Evolutionary conservation across 805 yeast genomes (phyloP), one percentile per base, ranked within the genome.

Genomic region (Starmerella etchellsii): DNA sequence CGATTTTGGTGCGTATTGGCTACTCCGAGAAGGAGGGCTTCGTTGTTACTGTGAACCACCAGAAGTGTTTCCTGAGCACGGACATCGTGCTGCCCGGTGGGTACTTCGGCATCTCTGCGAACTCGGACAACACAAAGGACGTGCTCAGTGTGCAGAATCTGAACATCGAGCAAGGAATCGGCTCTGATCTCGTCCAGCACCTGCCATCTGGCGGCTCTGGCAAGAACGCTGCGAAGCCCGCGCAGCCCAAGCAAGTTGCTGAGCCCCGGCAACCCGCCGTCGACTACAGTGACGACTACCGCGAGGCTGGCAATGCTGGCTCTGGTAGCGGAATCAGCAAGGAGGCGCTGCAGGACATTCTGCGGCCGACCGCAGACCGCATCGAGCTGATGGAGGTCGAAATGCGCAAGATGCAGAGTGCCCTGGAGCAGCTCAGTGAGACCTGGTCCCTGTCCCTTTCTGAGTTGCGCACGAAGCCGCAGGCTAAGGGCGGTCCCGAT

Each of bases 31-130:
- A 54, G 15, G 47, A 48, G 34, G 49, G 50, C n/a, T 50, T 62
- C 32, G 52, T 51, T 23, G 64, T 64, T 7, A 62, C 58, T 36
- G 58, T 63, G 31, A 63, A 63, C 37, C 63, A 60, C 34, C 62
- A 60, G 39, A 52, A 49, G 33, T 64, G 68, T 26, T 63, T 64
- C 40, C 47, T 50, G 34, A 51, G 59, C 13, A 51, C 52, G 34
- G 50, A 56, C 18, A 48, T 64, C 13, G 48, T 41, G n/a, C 52
- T 64, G 26, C 66, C 65, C 14, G 36, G 40, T 15, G 55, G 54
- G 18, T 52, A 49, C 44, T 47, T 61, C 25, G 67, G 68, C 18
- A 39, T 61, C 18, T 54, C 63, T 11, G 67, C 66, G 9, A 39
- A 46, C 37, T 43, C 52, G 18, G 52, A 43, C 29, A n/a, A 18